Base-by-base conservation (phyloP, 1,139 yeast genomes). In the Protomyces lactucae-debilis region DNA sequence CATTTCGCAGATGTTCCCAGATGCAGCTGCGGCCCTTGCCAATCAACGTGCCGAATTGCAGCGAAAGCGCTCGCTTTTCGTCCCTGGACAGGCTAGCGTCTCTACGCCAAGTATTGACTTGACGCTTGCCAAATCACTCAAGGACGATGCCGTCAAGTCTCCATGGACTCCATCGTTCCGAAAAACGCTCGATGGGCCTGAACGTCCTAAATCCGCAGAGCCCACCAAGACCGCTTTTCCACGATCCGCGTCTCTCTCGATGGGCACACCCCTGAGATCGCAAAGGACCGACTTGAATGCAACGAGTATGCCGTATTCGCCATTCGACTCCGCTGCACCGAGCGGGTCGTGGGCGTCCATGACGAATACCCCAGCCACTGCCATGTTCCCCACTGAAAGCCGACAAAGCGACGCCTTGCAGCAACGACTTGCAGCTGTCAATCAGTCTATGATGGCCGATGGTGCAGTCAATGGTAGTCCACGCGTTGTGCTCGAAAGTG, bases 371-470 rank as follows among this genome's bases (percentile, higher is more conserved):
- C 72, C 69, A 1, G 66, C 60, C 10, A 55, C 64, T 23, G 59
- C 56, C 37, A 52, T 60, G 64, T 43, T 66, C 35, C 37, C 67
- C n/a, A 39, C 36, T 36, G 35, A 65, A 28, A 21, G 37, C 32
- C 40, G 56, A 14, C 32, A 54, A 8, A 21, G 40, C 36, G 59
- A 55, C 25, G 45, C 55, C 12, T 69, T 76, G 68, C 76, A 78
- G 0, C 77, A 77, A n/a, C 67, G 75, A 59, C 71, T 72, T 56
- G 74, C 77, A 3, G 73, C 67, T 5, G 45, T 39, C 18, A 55
- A 52, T 28, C 52, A 36, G 25, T 32, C 63, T 2, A 46, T 55
- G 25, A 14, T 21, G 16, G 32, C 32, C 21, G 32, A 55, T 10
- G 32, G 43, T 23, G 36, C 51, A 10, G 68, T 68, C 12, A 45